Evolutionary conservation across 345 rosid species (phyloP).

Genomic region (Excoecaria agallocha): DNA sequence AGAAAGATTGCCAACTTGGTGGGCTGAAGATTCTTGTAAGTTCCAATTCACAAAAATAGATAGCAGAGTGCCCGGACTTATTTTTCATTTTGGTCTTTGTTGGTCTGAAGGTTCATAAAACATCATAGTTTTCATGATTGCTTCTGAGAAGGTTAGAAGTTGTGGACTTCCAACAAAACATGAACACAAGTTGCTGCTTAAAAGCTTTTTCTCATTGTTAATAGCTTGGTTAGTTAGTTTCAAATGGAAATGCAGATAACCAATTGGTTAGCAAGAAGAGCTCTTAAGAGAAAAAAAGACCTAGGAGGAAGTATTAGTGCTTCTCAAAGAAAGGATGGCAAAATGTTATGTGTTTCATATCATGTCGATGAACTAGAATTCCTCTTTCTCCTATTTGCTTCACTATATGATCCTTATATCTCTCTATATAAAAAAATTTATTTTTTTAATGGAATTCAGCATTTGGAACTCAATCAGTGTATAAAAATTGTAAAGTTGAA

Average conservation of each 20-base stretch:
- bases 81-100: constrained; percentile 23
- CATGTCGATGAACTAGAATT: constrained; percentile 11
- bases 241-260: constrained; percentile 11
- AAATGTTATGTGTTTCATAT: constrained; percentile 12
- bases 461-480: neutral
- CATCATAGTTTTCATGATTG: constrained; percentile 15
- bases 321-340: neutral
- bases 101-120: constrained; percentile 21
- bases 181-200: neutral
- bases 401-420: constrained; percentile 15
- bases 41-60: constrained; percentile 12
- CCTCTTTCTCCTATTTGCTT: constrained; percentile 5
- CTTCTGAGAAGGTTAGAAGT: constrained; percentile 3
- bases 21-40: constrained; percentile 20
- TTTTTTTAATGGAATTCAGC: constrained; percentile 5
- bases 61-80: constrained; percentile 14
- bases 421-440: constrained; percentile 13
- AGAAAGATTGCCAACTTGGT: constrained; percentile 13
- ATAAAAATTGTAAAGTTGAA: neutral
- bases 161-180: constrained; percentile 2
- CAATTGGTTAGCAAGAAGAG: constrained; percentile 8
- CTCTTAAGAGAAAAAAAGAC: neutral
- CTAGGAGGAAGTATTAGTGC: neutral
- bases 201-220: constrained; percentile 15
- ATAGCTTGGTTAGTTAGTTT: neutral